Percentiles rank a stretch among this genome's conserved stretches.
Conservation (phyloP, 2,329 filamentous ascomycete species). For the Cladobotryum mycophilum region DNA sequence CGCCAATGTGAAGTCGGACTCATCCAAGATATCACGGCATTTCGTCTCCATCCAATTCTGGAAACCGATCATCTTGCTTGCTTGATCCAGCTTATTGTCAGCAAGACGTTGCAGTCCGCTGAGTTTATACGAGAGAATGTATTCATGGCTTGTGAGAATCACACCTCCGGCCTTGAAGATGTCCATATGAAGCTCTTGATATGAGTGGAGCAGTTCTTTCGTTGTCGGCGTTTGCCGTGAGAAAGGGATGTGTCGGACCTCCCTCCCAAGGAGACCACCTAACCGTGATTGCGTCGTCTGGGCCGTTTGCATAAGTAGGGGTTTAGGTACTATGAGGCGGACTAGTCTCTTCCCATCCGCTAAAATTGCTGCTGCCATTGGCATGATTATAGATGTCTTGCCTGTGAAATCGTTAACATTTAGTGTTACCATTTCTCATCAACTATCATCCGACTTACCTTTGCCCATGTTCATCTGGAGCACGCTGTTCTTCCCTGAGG, state of each 20-base stretch:
- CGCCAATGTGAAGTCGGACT: constrained; percentile 36
- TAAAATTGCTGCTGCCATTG: constrained; percentile 41
- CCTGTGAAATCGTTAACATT: too few relatives aligned
- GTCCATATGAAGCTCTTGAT: constrained; percentile 28
- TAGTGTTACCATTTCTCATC: too few relatives aligned
- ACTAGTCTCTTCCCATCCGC: constrained; percentile 41
- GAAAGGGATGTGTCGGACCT: constrained; percentile 52
- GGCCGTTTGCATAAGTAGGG: constrained; percentile 51
- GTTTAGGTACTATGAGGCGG: constrained; percentile 50
- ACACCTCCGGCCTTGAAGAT: constrained; percentile 42
- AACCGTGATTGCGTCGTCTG: constrained; percentile 49
- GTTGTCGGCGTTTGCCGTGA: constrained; percentile 37
- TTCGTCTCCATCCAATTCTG: constrained; percentile 4
- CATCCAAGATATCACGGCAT: constrained; percentile 8
- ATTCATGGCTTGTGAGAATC: constrained; percentile 56
- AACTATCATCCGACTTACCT: too few relatives aligned
- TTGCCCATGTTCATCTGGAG: constrained; percentile 64
- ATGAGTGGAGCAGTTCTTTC: background rate
- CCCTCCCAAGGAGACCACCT: constrained; percentile 47
- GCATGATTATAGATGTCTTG: constrained; percentile 52
- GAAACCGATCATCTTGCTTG: constrained; percentile 1
- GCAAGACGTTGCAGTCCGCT: constrained; percentile 53
- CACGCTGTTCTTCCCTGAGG: constrained; percentile 48
- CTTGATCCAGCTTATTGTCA: constrained; percentile 31
- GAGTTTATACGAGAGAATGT: constrained; percentile 58